Evolutionary conservation across 768 basidiomycete species (phyloP), one percentile per base, ranked within the genome.

Genomic region (Pisolithus sp.): DNA sequence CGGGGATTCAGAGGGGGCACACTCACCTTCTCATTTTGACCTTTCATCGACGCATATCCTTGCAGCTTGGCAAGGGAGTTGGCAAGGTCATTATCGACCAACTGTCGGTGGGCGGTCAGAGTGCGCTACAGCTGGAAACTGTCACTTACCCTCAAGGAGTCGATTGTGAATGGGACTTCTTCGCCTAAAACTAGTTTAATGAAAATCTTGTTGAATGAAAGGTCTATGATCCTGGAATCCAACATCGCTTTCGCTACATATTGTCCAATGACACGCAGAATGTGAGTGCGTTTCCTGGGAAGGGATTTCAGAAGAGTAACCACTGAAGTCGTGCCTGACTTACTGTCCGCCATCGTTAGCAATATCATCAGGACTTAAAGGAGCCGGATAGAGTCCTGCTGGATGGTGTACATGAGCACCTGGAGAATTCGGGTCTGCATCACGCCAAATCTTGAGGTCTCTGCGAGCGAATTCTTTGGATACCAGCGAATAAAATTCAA

Each of bases 401-500:
- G 92, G 88, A 63, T 93, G 89, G 63, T 83, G 78, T 0, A 98
- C 96, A 67, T 92, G 90, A 1, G 75, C 65, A 4, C 83, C 81
- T 23, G 78, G 64, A 34, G 77, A 75, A 48, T 71, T 66, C 12
- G 77, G 69, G 54, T 96, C 93, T 2, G 84, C 83, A 62, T 93
- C 91, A 52, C 93, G 78, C 96, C 96, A 98, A 28, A 97, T 78
- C 69, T 89, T 88, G 58, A 97, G 72, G 53, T 89, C 83, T 60
- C 86, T 81, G 49, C 90, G 76, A 0, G 93, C 93, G 66, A 98
- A 98, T 68, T 97, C 96, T 61, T 85, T 89, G 40, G 91, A 95
- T 7, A 93, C 96, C 46, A 98, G 71, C n/a, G 94, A 89, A 68
- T 98, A 99, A 71, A 99, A 99, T 71, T 99, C 96, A 21, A 98